Conservation (phyloP, 2,329 filamentous ascomycete genomes). For the Colletotrichum echinochloae region DNA sequence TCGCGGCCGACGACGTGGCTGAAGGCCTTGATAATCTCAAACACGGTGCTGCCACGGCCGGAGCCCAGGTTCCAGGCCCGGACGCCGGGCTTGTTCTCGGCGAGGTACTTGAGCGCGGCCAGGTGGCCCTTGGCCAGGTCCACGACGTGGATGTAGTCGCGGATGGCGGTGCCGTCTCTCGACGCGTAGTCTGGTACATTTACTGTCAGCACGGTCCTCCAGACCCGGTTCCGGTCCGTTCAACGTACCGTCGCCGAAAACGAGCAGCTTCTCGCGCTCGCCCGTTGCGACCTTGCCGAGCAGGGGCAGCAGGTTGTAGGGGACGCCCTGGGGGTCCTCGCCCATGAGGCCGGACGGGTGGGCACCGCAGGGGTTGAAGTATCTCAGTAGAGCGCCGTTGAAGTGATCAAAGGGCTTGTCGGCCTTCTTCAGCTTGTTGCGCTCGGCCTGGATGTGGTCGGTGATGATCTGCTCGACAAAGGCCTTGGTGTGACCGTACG, state of each 20-base stretch:
- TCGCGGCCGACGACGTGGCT: conserved; percentile 86
- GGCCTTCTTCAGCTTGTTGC: conserved; percentile 83
- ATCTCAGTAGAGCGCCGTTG: conserved; percentile 93
- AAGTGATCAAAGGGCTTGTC: conserved; percentile 83
- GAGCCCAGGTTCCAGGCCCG: conserved; percentile 98
- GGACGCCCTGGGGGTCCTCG: conserved; percentile 94
- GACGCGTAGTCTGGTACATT: conserved; percentile 87
- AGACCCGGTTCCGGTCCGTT: no score
- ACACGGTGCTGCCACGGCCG: conserved; percentile 93
- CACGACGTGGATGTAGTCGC: conserved; percentile 97
- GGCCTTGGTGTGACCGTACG: conserved; percentile 96
- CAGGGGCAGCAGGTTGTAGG: conserved; percentile 94
- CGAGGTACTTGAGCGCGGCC: conserved; percentile 89
- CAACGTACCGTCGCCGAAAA: conserved; percentile 88
- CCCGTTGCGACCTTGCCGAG: conserved; percentile 96
- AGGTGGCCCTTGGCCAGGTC: conserved; percentile 90
- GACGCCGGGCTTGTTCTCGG: conserved; percentile 85
- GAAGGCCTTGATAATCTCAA: conserved; percentile 98
- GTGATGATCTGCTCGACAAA: conserved; percentile 92
- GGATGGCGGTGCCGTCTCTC: conserved; percentile 91
- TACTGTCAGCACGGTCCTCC: conserved; percentile 40
- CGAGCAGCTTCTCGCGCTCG: conserved; percentile 91
- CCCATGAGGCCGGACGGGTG: conserved; percentile 98
- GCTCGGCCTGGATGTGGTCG: conserved; percentile 89
- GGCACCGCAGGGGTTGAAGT: conserved; percentile 97